Conservation (phyloP, 257 asterid genomes). For the Capsicum rhomboideum region DNA sequence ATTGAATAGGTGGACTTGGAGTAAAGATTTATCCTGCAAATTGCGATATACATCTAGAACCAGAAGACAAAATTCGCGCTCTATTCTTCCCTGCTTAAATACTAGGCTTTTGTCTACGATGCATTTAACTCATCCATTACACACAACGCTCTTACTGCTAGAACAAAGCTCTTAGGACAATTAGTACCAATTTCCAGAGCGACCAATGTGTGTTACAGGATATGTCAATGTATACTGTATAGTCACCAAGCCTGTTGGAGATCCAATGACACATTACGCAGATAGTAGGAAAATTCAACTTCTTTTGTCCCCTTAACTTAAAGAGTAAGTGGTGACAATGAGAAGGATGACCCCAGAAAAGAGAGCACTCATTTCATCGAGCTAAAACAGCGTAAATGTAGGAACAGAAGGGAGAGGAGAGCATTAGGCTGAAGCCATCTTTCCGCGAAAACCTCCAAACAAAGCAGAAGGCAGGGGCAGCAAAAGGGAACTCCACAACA, state of each 20-base stretch:
- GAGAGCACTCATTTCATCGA: background rate
- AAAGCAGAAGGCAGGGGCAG: background rate
- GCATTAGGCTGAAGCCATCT: background rate
- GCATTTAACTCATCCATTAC: background rate
- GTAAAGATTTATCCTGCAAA: background rate
- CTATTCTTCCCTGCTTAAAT: background rate
- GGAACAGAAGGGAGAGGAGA: background rate
- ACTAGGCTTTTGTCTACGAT: background rate
- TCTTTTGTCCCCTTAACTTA: background rate
- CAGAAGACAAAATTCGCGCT: background rate
- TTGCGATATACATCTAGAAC: background rate
- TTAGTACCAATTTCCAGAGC: background rate
- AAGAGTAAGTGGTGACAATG: background rate
- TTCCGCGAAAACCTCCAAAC: background rate
- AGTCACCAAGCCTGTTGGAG: background rate
- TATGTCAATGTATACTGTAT: background rate
- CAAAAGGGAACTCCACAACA: background rate
- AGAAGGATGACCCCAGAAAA: background rate
- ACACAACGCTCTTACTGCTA: background rate
- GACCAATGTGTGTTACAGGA: background rate
- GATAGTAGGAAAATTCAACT: background rate
- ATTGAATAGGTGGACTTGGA: background rate
- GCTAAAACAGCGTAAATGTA: background rate
- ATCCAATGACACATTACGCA: background rate
- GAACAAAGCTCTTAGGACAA: background rate